Conservation (phyloP, 768 basidiomycete species). For the Tulasnella sp. region DNA sequence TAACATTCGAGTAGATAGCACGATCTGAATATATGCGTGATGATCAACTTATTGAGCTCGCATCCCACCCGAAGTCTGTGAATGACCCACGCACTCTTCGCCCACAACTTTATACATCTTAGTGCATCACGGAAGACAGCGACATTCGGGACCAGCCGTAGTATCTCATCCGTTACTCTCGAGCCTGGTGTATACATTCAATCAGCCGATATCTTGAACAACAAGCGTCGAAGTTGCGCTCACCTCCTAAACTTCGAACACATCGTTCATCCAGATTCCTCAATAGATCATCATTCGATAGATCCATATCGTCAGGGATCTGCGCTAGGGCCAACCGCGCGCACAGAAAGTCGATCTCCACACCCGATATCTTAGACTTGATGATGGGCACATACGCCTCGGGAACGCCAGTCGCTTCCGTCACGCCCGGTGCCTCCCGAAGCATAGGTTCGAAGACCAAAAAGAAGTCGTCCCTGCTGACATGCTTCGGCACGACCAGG, state of each 20-base stretch:
- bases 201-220: conserved; percentile 23
- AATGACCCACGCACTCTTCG: conserved; percentile 52
- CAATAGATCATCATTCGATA: conserved; percentile 83
- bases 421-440: conserved; percentile 64
- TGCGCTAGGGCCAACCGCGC: conserved; percentile 75
- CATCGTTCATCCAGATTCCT: conserved; percentile 90
- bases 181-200: conserved; percentile 46
- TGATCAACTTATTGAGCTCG: neutral
- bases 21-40: conserved; percentile 41
- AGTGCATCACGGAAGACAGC: conserved; percentile 89
- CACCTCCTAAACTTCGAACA: conserved; percentile 85
- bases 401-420: conserved; percentile 87
- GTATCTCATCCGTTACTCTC: conserved; percentile 88
- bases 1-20: conserved; percentile 96
- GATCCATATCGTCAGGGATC: conserved; percentile 83
- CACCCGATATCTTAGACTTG: conserved; percentile 80
- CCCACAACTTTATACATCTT: conserved; percentile 96
- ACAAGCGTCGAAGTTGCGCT: conserved; percentile 12
- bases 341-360: conserved; percentile 90
- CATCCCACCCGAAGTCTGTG: neutral
- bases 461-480: conserved; percentile 93
- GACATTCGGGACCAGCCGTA: conserved; percentile 89
- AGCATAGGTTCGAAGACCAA: conserved; percentile 84
- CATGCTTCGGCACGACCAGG: conserved; percentile 93
- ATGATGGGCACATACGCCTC: conserved; percentile 96